Evolutionary conservation across 768 basidiomycete genomes (phyloP).

Genomic region (Tricholoma matsutake): DNA sequence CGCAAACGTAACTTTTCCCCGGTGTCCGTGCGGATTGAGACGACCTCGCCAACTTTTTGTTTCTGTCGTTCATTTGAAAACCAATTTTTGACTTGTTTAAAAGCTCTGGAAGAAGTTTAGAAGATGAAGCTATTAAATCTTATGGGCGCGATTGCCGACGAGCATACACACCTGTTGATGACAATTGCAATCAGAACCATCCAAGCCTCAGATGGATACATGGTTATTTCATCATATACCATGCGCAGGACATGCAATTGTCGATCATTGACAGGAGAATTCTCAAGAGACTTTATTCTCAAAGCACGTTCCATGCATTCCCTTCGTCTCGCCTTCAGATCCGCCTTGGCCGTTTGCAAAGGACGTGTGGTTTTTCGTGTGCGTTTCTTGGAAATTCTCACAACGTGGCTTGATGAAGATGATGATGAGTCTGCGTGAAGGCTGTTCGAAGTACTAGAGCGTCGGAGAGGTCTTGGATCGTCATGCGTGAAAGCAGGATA

Average conservation of each 20-base stretch:
- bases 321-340: conserved; percentile 31
- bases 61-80: conserved; percentile 63
- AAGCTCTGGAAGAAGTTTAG: conserved; percentile 36
- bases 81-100: conserved; percentile 65
- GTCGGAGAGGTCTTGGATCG: conserved; percentile 24
- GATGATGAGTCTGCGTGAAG: conserved; percentile 13
- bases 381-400: conserved; percentile 25
- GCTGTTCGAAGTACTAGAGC: conserved; percentile 28
- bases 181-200: conserved; percentile 55
- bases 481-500: conserved; percentile 17
- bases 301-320: conserved; percentile 35
- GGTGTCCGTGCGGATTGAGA: conserved; percentile 34
- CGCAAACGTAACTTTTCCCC: conserved; percentile 48
- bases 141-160: not conserved
- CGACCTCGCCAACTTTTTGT: conserved; percentile 37
- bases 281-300: conserved; percentile 44
- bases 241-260: conserved; percentile 59
- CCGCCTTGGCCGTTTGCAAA: conserved; percentile 26
- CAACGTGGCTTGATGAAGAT: conserved; percentile 22
- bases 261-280: conserved; percentile 54
- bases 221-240: conserved; percentile 64
- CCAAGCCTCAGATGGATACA: conserved; percentile 63
- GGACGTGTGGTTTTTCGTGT: conserved; percentile 22
- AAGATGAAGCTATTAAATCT: not conserved
- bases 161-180: conserved; percentile 44